These are phyloP conservation scores for Colletotrichum navitas DNA, from an alignment of 2,329 filamentous ascomycete genomes.

Conservation along the genomic window DNA sequence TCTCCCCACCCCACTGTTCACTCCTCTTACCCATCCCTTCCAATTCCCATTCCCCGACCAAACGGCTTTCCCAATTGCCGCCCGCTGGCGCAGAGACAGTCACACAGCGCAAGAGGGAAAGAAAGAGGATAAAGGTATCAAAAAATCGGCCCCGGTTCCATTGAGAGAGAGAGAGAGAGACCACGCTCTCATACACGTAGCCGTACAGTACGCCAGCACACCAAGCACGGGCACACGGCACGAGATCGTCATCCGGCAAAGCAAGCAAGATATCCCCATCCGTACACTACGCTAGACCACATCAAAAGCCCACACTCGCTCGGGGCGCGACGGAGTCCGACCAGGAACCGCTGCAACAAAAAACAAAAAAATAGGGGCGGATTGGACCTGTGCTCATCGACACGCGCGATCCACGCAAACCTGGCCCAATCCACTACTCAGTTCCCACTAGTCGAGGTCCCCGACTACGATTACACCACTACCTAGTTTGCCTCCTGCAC, in stretches of 20 bases:
- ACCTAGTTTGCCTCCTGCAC: background rate
- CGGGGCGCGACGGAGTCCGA: constrained; percentile 8
- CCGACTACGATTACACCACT: background rate
- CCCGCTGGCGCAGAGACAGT: constrained; percentile 24
- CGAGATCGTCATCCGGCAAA: constrained; percentile 7
- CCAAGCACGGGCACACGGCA: constrained; percentile 9
- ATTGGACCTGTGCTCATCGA: constrained; percentile 25
- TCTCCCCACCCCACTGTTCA: constrained; percentile 33
- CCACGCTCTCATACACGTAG: background rate
- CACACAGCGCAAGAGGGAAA: background rate
- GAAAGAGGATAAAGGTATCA: background rate
- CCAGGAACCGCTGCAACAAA: constrained; percentile 2
- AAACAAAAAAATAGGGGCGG: constrained; percentile 32
- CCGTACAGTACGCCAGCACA: background rate
- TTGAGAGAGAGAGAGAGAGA: background rate
- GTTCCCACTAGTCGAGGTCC: background rate
- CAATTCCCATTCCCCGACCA: constrained; percentile 25
- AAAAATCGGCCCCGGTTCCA: background rate
- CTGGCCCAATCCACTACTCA: background rate
- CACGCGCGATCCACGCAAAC: constrained; percentile 32
- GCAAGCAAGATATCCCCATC: background rate
- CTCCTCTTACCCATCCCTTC: constrained; percentile 21
- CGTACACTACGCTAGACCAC: background rate
- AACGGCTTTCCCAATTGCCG: constrained; percentile 20
- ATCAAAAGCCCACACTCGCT: constrained; percentile 8